Evolutionary conservation across 2,329 filamentous ascomycete species (phyloP), one percentile per base, ranked within the genome.

Genomic region (Paecilomyces dactylethromorphus): DNA sequence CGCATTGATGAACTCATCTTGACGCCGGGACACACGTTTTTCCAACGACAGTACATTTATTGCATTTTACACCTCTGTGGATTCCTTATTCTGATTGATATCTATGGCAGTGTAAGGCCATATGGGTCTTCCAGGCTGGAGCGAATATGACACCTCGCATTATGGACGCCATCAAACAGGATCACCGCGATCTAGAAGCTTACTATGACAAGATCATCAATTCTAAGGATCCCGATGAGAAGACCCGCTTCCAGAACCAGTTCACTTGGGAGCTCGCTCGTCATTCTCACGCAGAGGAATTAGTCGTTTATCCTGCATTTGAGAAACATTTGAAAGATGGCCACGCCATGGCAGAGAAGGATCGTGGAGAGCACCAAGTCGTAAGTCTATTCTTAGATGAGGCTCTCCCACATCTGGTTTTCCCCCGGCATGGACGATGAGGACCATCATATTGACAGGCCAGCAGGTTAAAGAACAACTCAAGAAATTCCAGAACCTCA

Each of bases 251-350:
- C 59, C 76, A 79, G 58, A 83, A 83, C 57, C 76, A 81, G 59
- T 80, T 83, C 60, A 78, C 76, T 13, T 82, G 81, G 81, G 79
- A 82, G 59, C 71, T 83, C 0, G 78, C 80, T 26, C 78, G 81
- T 10, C 80, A 83, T 65, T 74, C 78, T 0, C 73, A 82, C 55
- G 79, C 76, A 8, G 80, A 83, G 60, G 81, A 83, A 62, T 66
- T 83, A 56, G 72, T 85, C 10, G 72, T 85, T 0, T 84, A 84
- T 60, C 82, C 83, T 0, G 81, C 79, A 1, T 71, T 85, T 18
- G 80, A 83, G 64, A 77, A 79, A 59, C 68, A 81, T 57, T 62
- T 84, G 18, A 68, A 74, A 1, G 67, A 72, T 1, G 81, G 82
- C 53, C 72, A 74, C 33, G 62, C 68, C 1, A 68, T 81, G 62